A percentile compares a stretch with the other conserved stretches of the same genome.
Evolutionary conservation across 257 asterid genomes (phyloP).

Genomic region (Solanum megistacrolobum): DNA sequence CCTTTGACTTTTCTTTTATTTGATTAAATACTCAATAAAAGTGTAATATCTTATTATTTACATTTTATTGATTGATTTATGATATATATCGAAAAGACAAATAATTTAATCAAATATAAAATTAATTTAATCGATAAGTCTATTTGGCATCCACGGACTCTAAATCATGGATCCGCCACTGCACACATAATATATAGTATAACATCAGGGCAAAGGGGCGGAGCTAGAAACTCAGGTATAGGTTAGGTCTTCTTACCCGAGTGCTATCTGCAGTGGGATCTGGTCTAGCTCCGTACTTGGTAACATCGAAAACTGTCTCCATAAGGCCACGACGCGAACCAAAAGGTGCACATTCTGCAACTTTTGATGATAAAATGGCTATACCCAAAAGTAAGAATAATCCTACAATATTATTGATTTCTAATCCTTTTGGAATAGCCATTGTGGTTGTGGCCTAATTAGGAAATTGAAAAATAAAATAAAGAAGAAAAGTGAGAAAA

Average conservation of each 20-base stretch:
- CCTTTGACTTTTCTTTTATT: no score
- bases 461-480: background rate
- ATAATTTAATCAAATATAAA: no score
- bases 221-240: background rate
- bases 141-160: no score
- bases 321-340: conserved; percentile 15
- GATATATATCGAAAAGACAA: no score
- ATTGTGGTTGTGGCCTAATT: conserved; percentile 1
- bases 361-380: conserved; percentile 13
- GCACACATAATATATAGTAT: no score
- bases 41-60: no score
- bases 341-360: conserved; percentile 9
- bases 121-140: no score
- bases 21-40: no score
- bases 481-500: background rate
- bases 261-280: conserved; percentile 31
- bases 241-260: conserved; percentile 11
- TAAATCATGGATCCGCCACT: no score
- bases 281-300: conserved; percentile 40
- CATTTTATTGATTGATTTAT: no score
- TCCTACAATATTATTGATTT: background rate
- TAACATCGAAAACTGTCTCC: conserved; percentile 54
- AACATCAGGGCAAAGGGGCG: no score
- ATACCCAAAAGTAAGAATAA: background rate
- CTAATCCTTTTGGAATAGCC: conserved; percentile 5